Base-by-base conservation (phyloP, 768 basidiomycete species). In the Rhodosporidiobolus sp. region DNA sequence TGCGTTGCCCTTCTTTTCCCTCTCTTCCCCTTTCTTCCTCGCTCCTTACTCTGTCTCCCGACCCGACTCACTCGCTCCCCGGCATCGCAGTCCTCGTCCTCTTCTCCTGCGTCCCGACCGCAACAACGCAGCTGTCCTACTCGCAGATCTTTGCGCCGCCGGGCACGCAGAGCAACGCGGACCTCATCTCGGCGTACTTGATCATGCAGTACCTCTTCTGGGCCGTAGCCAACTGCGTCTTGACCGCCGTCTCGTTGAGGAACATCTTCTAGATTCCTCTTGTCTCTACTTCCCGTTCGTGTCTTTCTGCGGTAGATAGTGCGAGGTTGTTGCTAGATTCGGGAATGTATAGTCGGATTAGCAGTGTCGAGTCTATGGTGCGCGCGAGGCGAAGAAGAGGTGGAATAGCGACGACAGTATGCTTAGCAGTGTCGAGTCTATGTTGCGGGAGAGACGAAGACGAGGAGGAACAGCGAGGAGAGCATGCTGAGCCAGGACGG, bases 101-200 rank as follows among this genome's bases (percentile, higher is more conserved):
- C 76, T 81, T 86, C 63, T 86, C 87, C 4, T 87, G 87, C 73
- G 81, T 88, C 22, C 88, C 88, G 0, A 86, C 87, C 0, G 86
- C 86, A 0, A 87, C 87, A 14, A 84, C 84, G 8, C 62, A 64
- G 14, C 8, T 43, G 38, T 14, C 55, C 69, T 63, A 59, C 61
- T 50, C 57, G 38, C 65, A 55, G 24, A 26, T 75, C 30, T 64
- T 72, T 26, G 74, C 63, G 1, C 75, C 70, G 4, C 54, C 65
- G 4, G 65, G 62, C 0, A 52, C 38, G 10, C 67, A 67, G 9
- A 63, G 48, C 54, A 72, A 72, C 49, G 32, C 70, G 24, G 68
- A 62, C 10, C 59, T 67, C 6, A 50, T 76, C 26, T 62, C 53
- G 35, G 38, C 49, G 32, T 62, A 48, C 54, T 50, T 74, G 7